These are phyloP conservation scores for Vigna mungo DNA, from an alignment of 306 rosid genomes.

Conservation along the genomic window DNA sequence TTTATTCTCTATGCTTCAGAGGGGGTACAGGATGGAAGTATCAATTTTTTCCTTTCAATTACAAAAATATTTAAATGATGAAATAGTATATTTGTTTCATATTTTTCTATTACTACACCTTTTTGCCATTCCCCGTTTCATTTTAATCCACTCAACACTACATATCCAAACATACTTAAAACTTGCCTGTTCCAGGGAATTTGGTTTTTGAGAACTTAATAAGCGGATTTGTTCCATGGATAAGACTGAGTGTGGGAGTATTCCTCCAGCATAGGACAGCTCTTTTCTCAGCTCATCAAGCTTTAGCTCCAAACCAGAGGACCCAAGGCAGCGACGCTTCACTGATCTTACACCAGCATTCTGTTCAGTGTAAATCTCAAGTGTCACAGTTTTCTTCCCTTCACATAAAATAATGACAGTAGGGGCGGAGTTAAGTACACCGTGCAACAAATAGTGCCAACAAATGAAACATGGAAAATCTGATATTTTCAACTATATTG, in stretches of 20 bases:
- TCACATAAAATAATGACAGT: slow-evolving; percentile 20
- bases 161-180: not conserved
- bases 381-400: slow-evolving; percentile 74
- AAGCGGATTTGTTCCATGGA: slow-evolving; percentile 79
- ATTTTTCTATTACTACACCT: not conserved
- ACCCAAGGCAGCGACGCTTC: slow-evolving; percentile 57
- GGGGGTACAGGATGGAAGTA: slow-evolving; percentile 8
- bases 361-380: slow-evolving; percentile 61
- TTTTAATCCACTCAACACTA: not conserved
- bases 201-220: slow-evolving; percentile 77
- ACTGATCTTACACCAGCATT: slow-evolving; percentile 57
- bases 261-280: slow-evolving; percentile 76
- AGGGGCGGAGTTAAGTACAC: slow-evolving; percentile 19
- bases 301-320: slow-evolving; percentile 75
- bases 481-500: slow-evolving; percentile 22
- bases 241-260: slow-evolving; percentile 86
- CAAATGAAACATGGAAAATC: not conserved
- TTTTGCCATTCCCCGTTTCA: not conserved
- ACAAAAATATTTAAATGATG: not conserved
- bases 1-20: not conserved
- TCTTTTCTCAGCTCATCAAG: slow-evolving; percentile 85
- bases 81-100: not conserved
- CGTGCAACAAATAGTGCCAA: slow-evolving; percentile 22
- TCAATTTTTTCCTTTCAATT: not conserved
- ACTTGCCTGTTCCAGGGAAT: slow-evolving; percentile 73